phyloP scores from a whole-genome alignment of 2,329 filamentous ascomycete species.

The Neofusicoccum cordaticola region DNA sequence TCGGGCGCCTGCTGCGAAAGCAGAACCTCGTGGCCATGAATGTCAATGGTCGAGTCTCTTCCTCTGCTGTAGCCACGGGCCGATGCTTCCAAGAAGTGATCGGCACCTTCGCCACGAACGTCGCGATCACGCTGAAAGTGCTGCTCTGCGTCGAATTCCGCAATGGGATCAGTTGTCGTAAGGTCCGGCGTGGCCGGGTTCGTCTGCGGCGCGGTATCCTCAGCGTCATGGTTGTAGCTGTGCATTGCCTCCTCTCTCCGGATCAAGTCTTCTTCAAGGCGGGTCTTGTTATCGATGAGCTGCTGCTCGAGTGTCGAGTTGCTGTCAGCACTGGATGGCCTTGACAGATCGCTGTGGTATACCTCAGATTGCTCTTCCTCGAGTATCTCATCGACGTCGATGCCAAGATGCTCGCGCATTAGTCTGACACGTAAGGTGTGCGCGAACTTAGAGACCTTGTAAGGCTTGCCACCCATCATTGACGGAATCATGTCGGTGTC shows the following conservation, averaged over 20 bases:
- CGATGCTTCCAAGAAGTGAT: slow-evolving; percentile 62
- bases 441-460: slow-evolving; percentile 86
- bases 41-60: slow-evolving; percentile 68
- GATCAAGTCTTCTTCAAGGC: slow-evolving; percentile 56
- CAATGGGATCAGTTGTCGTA: slow-evolving; percentile 55
- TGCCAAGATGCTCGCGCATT: slow-evolving; percentile 95
- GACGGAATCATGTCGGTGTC: slow-evolving; percentile 93
- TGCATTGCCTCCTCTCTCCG: slow-evolving; percentile 55
- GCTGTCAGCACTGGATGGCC: slow-evolving; percentile 43
- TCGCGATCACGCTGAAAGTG: slow-evolving; percentile 68
- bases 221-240: slow-evolving; percentile 75
- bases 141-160: slow-evolving; percentile 41
- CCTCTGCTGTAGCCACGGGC: slow-evolving; percentile 58
- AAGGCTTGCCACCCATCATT: slow-evolving; percentile 85
- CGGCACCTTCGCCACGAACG: slow-evolving; percentile 72
- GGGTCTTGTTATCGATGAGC: slow-evolving; percentile 38
- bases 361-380: slow-evolving; percentile 46
- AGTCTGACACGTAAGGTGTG: slow-evolving; percentile 88
- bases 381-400: slow-evolving; percentile 82
- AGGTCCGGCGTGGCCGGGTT: slow-evolving; percentile 29
- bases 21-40: slow-evolving; percentile 67
- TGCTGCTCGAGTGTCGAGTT: slow-evolving; percentile 35
- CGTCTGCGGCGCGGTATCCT: slow-evolving; percentile 26
- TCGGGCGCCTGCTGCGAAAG: slow-evolving; percentile 62
- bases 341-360: slow-evolving; percentile 59